Conservation (phyloP, 805 yeast genomes). For the Zygosaccharomyces bailii region DNA sequence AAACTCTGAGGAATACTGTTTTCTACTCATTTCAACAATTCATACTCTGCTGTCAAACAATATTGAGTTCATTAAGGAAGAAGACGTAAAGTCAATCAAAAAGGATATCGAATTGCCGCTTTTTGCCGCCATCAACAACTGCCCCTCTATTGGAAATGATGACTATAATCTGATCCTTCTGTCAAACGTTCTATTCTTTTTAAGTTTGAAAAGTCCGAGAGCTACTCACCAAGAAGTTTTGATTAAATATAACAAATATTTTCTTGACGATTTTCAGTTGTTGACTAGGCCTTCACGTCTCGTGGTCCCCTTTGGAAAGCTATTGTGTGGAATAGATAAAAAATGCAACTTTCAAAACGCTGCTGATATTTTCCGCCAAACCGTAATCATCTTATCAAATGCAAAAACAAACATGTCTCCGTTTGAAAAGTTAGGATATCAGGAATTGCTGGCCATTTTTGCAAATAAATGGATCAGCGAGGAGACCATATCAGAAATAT, state of each 20-base stretch:
- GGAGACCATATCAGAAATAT: conserved; percentile 10
- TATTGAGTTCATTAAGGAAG: conserved; percentile 15
- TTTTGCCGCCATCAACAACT: conserved; percentile 12
- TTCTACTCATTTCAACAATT: conserved; percentile 27
- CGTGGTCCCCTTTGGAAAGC: conserved; percentile 42
- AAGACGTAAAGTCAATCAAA: conserved; percentile 20
- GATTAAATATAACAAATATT: conserved; percentile 38
- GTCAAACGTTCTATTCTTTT: conserved; percentile 37
- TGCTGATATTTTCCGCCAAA: conserved; percentile 9
- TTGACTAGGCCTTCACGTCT: conserved; percentile 29
- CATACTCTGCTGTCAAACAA: conserved; percentile 30
- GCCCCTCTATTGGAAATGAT: conserved; percentile 20
- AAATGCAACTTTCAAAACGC: conserved; percentile 23
- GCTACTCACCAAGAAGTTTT: conserved; percentile 45
- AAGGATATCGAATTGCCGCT: conserved; percentile 21
- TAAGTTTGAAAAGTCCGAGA: conserved; percentile 33
- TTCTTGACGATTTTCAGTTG: conserved; percentile 31
- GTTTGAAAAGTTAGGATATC: conserved; percentile 28
- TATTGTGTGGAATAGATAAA: conserved; percentile 54
- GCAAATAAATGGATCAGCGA: conserved; percentile 33
- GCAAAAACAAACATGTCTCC: conserved; percentile 7
- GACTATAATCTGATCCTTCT: conserved; percentile 27
- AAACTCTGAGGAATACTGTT: conserved; percentile 25
- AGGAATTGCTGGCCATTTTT: conserved; percentile 29
- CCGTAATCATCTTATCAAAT: conserved; percentile 10